Percentiles rank a stretch among this genome's conserved stretches.
These are phyloP conservation scores for Acrocalymma vagum DNA, from an alignment of 2,329 filamentous ascomycete species.

Conservation along the genomic window DNA sequence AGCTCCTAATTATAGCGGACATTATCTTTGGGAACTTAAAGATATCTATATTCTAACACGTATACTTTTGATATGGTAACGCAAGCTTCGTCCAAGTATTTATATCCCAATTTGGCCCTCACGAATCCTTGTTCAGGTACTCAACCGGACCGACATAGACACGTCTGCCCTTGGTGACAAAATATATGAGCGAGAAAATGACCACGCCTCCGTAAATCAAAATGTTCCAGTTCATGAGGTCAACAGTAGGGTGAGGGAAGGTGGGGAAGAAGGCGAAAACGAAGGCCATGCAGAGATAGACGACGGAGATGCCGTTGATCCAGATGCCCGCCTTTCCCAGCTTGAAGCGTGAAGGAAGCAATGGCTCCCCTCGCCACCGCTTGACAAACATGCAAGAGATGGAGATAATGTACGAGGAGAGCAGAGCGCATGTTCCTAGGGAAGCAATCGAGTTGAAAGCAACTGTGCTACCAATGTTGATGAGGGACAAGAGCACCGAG, in stretches of 20 bases:
- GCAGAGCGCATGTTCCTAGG: slow-evolving; percentile 28
- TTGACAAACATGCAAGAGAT: slow-evolving; percentile 58
- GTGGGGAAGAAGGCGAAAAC: slow-evolving; percentile 57
- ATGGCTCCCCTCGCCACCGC: slow-evolving; percentile 49
- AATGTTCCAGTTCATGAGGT: slow-evolving; percentile 59
- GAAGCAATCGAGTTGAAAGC: slow-evolving; percentile 37
- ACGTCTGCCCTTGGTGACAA: slow-evolving; percentile 49
- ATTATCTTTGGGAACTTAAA: no score
- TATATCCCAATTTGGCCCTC: no score
- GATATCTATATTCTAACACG: no score
- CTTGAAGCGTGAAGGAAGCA: slow-evolving; percentile 56
- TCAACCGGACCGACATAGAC: slow-evolving; percentile 49
- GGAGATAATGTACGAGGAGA: slow-evolving; percentile 47
- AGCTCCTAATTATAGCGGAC: no score
- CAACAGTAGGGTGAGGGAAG: slow-evolving; percentile 29
- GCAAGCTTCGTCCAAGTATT: no score
- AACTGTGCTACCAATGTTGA: slow-evolving; percentile 57
- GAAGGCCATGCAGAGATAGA: slow-evolving; percentile 50
- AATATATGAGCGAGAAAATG: slow-evolving; percentile 54
- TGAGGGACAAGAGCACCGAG: slow-evolving; percentile 53
- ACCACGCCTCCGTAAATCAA: slow-evolving; percentile 56
- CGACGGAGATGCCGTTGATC: slow-evolving; percentile 53
- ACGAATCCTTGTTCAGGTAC: slow-evolving; percentile 25
- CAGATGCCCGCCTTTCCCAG: slow-evolving; percentile 55
- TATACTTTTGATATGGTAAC: no score